Base-by-base conservation (phyloP, 805 yeast genomes). In the Suhomyces sp. region DNA sequence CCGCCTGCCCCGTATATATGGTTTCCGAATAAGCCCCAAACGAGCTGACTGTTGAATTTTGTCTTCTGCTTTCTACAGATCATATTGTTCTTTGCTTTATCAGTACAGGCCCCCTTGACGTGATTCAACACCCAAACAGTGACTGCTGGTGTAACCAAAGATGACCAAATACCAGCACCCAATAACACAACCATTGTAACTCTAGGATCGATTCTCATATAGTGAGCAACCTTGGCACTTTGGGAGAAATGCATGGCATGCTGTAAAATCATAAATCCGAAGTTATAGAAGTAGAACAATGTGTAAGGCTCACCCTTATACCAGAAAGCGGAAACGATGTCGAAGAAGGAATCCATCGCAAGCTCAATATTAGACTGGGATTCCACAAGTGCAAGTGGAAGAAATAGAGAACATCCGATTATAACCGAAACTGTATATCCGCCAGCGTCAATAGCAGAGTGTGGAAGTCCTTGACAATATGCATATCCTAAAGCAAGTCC, bases 91-190 rank as follows among this genome's bases (percentile, higher is more conserved):
- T 37, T 37, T 15, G 41, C 41, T 9, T 37, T 17, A 2, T 3
- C 22, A 9, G 41, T 37, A 50, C 63, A 60, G 29, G 59, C 44
- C 19, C 56, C 53, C 44, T 58, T 51, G 33, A 59, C 54, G 47
- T 61, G 48, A 44, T 50, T 52, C 5, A 57, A 41, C 53, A 61
- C 59, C 63, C 63, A 61, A 29, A 55, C 51, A 54, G 57, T 60
- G 9, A 61, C 60, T 0, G 61, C 65, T 5, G 60, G 62, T 22
- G 59, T 57, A 6, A 59, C 64, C 48, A 61, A 52, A 19, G 58
- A 49, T 1, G 62, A 60, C 53, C 55, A 46, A 6, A 61, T 24
- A 20, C 61, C 59, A 15, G 60, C 60, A 6, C 52, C 52, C 2
- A 57, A 49, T n/a, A 59, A 60, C 4, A 53, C 53, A 13, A 51